A percentile compares a stretch with the other conserved stretches of the same genome.
Conservation (phyloP, 441 rosid species). For the Euphorbia corollata region DNA sequence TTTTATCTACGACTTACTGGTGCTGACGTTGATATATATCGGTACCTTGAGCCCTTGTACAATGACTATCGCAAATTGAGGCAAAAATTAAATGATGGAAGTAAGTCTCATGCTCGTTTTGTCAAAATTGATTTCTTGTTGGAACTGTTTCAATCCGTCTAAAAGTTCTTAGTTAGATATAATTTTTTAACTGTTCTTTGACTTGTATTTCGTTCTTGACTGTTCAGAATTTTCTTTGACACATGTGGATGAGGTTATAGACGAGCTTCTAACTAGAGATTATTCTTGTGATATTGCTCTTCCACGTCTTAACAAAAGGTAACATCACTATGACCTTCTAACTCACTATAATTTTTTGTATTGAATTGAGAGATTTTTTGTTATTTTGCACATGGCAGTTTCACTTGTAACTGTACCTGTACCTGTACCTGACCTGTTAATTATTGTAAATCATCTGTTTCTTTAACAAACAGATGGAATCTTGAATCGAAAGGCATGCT, state of each 20-base stretch:
- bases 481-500: slow-evolving; percentile 62
- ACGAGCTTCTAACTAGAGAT: slow-evolving; percentile 72
- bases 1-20: slow-evolving; percentile 84
- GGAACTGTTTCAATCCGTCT: background rate
- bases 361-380: too few relatives aligned
- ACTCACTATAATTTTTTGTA: background rate
- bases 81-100: slow-evolving; percentile 52
- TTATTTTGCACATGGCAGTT: too few relatives aligned
- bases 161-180: background rate
- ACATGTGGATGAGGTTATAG: slow-evolving; percentile 82
- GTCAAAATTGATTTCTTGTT: background rate
- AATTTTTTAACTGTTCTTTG: background rate
- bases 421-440: background rate
- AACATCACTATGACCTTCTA: background rate
- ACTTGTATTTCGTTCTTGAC: background rate
- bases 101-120: slow-evolving; percentile 34
- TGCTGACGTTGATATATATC: slow-evolving; percentile 66
- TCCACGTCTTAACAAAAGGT: slow-evolving; percentile 85
- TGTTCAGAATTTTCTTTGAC: slow-evolving; percentile 46
- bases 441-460: slow-evolving; percentile 1
- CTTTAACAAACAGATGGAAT: slow-evolving; percentile 47
- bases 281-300: slow-evolving; percentile 84
- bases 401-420: background rate
- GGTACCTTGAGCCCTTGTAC: slow-evolving; percentile 85
- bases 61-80: slow-evolving; percentile 82